Evolutionary conservation across 495 filamentous ascomycete species (phyloP), one percentile per base, ranked within the genome.

Genomic region (Melanomma pulvis-pyrius): DNA sequence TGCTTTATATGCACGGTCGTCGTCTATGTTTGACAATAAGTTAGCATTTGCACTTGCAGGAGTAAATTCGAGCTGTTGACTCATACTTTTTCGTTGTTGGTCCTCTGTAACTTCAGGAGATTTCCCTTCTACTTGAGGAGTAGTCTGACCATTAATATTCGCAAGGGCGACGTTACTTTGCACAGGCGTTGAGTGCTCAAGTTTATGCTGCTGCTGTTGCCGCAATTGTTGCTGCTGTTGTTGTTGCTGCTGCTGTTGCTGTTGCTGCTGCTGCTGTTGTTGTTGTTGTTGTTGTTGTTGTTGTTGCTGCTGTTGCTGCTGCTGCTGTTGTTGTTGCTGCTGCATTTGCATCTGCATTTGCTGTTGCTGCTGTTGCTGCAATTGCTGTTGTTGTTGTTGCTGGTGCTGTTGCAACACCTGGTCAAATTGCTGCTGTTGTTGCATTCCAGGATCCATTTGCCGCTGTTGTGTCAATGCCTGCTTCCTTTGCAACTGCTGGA

Each of bases 31-130:
- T 15, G n/a, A 44, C n/a, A 15, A 12, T 15, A 44, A 6, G 39
- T 44, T 44, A 44, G n/a, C 63, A 28, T 41, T 55, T 22, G 15
- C 69, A 28, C 68, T 63, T n/a, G 72, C 67, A 36, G 73, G 68
- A 50, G 71, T 72, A n/a, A 69, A 67, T 52, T 74, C 73, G 9
- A 70, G 63, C 57, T 73, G 75, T 8, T 74, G 79, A 19, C 74
- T 75, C 22, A 78, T 71, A 39, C 84, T 83, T 29, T 83, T 80
- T 15, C 73, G 67, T 64, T 82, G 84, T 63, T 81, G 83, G 32
- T 74, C 53, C 29, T 46, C 53, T 34, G 52, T 22, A 22, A 47
- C 34, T 26, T 22, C 36, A 6, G 53, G 44, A 41, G 47, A 44
- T 52, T 69, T 66, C 39, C 54, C 46, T 34, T 73, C 71, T 11